Evolutionary conservation across 352 stramenopile genomes (phyloP), one percentile per base, ranked within the genome.

Genomic region (Aphanomyces euteiches): DNA sequence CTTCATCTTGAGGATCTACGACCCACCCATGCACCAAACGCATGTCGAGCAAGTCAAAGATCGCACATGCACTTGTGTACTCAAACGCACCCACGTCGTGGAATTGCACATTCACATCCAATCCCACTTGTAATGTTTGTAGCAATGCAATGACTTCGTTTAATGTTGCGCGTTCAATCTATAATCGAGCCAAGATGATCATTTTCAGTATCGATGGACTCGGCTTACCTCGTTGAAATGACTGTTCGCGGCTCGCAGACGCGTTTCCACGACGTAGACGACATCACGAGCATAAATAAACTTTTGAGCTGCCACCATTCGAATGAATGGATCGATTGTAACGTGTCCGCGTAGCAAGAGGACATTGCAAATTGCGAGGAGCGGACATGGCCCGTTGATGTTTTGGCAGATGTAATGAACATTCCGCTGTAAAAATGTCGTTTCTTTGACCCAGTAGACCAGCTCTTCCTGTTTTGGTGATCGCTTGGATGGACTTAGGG

Each of bases 101-200:
- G 75, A 99, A 99, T 68, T 93, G 93, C 48, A 98, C 93, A 78
- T 99, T 99, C 12, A 99, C 96, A 73, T 99, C 97, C 63, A 99
- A 88, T 0, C 97, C 97, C 70, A 97, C 90, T 50, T 98, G 83
- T 38, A 99, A 84, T 45, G 81, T 92, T 7, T 97, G 96, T 56
- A 99, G 79, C 40, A 99, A 73, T 43, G 87, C 75, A 8, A 96
- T 77, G 2, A 98, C 88, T 68, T 98, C 92, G 41, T 96, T 56
- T 8, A 98, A 77, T 47, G 85, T 95, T 70, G 48, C 59, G 37
- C n/a, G n/a, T 57, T 73, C 64, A 56, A 60, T 40, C 47, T 57
- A 45, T 17, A 5, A 17, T 40, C 56, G 36, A 73, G 15, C n/a
- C 36, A 38, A 67, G 47, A 13, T 28, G 45, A 48, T 47, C 15